A percentile compares a stretch with the other conserved stretches of the same genome.
Evolutionary conservation across 345 rosid species (phyloP).

Genomic region (Geranium rotundifolium): DNA sequence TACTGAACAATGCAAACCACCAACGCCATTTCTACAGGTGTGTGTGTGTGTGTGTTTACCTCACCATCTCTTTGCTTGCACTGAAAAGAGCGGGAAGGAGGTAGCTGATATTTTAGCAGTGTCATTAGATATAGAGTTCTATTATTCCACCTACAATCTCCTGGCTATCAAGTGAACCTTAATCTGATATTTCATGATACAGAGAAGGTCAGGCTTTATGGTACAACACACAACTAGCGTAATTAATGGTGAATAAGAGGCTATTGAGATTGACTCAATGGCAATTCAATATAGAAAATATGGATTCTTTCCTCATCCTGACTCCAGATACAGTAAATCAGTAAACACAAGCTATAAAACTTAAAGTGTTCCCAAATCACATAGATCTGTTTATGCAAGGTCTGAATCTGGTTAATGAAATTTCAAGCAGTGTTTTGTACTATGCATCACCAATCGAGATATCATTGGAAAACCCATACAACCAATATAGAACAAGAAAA

Average conservation of each 20-base stretch:
- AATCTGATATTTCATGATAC: background rate
- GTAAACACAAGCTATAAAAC: too few species aligned
- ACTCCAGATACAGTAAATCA: too few species aligned
- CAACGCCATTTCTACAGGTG: background rate
- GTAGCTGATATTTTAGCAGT: too few species aligned
- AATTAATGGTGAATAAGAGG: background rate
- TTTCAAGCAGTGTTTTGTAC: background rate
- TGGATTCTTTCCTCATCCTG: background rate
- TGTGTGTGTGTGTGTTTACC: background rate
- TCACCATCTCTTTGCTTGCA: background rate
- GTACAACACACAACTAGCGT: background rate
- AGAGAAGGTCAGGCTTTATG: background rate
- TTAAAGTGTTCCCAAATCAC: too few species aligned
- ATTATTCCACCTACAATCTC: background rate
- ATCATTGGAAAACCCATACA: background rate
- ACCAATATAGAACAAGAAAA: constrained; percentile 5
- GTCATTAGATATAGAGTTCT: background rate
- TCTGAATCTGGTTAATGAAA: background rate
- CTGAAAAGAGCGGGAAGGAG: too few species aligned
- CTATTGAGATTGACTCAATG: background rate
- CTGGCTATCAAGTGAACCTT: background rate
- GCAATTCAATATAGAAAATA: background rate
- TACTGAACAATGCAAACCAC: background rate
- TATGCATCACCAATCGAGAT: background rate
- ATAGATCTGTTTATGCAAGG: background rate